Evolutionary conservation across 805 yeast genomes (phyloP), one percentile per base, ranked within the genome.

Genomic region (Myxozyma vanderwaltii): DNA sequence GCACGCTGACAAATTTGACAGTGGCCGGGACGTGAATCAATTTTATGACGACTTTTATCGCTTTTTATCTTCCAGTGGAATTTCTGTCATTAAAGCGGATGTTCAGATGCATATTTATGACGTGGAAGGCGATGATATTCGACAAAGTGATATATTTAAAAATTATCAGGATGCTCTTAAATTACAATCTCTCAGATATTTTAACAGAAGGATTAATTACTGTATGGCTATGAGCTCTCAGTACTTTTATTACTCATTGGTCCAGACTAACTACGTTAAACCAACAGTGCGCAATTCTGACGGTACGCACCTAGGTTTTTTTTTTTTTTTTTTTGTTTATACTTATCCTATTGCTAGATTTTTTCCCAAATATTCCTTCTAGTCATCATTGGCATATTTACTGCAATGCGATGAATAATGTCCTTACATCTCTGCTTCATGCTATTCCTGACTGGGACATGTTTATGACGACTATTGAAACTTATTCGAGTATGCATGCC

Each of bases 331-430:
- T n/a, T 4, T n/a, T 10, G 8, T 2, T 8, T 4, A 38, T n/a
- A 8, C 23, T 8, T 13, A 38, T 8, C 19, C 2, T n/a, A 21
- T 13, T 2, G 23, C 8, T n/a, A 38, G 73, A 70, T 46, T 70
- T 69, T 47, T 70, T 70, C 63, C 73, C 73, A 13, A 59, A 68
- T 26, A 61, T 63, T 43, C 57, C 60, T 10, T 48, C 61, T 2
- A 66, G 70, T 33, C 73, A 70, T 47, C 63, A 56, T 40, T 70
- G 73, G 72, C 73, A 70, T 51, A 59, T 69, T 13, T 70, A 65
- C 50, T 59, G 67, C 51, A 70, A 70, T 58, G 56, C 70, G 19
- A 63, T 59, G 63, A 68, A 67, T 33, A 45, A 68, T 21, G 33
- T 59, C 4, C 67, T 58, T 51, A 69, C 72, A 15, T 49, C 65